Evolutionary conservation across 2,329 filamentous ascomycete species (phyloP).

Genomic region (Epichloe glyceriae): DNA sequence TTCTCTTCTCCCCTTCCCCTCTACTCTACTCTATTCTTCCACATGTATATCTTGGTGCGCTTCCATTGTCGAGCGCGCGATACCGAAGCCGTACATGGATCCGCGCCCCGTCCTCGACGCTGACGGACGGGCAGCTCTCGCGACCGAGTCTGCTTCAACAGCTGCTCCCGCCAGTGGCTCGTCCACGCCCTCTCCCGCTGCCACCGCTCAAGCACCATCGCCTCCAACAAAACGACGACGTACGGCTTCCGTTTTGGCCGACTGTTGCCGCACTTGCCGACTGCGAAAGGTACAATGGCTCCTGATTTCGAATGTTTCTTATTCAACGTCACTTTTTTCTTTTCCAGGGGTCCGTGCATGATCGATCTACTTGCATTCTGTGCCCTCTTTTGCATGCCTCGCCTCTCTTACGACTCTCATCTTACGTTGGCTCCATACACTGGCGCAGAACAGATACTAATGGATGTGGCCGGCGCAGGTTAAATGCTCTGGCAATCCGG

Average conservation of each 20-base stretch:
- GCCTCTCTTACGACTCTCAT: too few species aligned
- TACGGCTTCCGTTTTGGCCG: slow-evolving; percentile 13
- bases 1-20: slow-evolving; percentile 1
- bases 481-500: slow-evolving; percentile 27
- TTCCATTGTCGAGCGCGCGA: slow-evolving; percentile 1
- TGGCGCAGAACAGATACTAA: background rate
- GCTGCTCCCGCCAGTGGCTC: background rate
- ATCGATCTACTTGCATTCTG: too few species aligned
- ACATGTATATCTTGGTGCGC: slow-evolving; percentile 7
- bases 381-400: too few species aligned
- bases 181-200: background rate
- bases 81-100: slow-evolving; percentile 8
- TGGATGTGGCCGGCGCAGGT: slow-evolving; percentile 18
- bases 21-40: slow-evolving; percentile 1
- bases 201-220: slow-evolving; percentile 9
- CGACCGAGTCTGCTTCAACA: background rate
- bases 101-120: slow-evolving; percentile 5
- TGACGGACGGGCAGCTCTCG: slow-evolving; percentile 1
- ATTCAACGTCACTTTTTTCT: background rate
- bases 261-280: slow-evolving; percentile 26
- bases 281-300: slow-evolving; percentile 23
- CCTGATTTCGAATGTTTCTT: background rate
- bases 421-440: too few species aligned
- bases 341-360: background rate
- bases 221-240: slow-evolving; percentile 21